Evolutionary conservation across 495 filamentous ascomycete species (phyloP).

Genomic region (Penicillium daleae): DNA sequence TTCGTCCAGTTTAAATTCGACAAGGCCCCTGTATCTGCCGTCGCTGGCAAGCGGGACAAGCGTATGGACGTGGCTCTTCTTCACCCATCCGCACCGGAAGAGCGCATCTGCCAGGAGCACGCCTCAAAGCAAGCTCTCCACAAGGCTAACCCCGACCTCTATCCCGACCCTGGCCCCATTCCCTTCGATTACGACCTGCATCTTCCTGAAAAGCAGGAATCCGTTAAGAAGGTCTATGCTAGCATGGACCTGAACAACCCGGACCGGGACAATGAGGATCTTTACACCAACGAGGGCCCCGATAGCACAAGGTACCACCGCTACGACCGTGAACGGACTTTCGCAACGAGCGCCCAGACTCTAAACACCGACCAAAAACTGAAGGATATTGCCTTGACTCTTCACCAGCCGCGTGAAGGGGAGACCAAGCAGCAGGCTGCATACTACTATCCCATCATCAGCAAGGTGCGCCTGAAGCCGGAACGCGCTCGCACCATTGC

Average conservation of each 20-base stretch:
- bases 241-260: conserved; percentile 74
- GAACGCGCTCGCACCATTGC: conserved; percentile 57
- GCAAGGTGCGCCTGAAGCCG: conserved; percentile 65
- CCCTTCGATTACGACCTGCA: conserved; percentile 83
- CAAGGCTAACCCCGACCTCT: conserved; percentile 61
- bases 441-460: conserved; percentile 88
- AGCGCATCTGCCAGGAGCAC: conserved; percentile 49
- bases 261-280: conserved; percentile 64
- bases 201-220: conserved; percentile 61
- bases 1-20: conserved; percentile 90
- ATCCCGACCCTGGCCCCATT: conserved; percentile 61
- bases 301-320: conserved; percentile 60
- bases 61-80: conserved; percentile 82
- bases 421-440: conserved; percentile 66
- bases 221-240: conserved; percentile 65
- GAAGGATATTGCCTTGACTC: conserved; percentile 61
- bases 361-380: conserved; percentile 59
- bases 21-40: conserved; percentile 71
- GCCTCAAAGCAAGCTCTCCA: conserved; percentile 60
- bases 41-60: conserved; percentile 66
- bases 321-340: conserved; percentile 78
- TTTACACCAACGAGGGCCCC: conserved; percentile 64
- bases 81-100: conserved; percentile 61
- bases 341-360: conserved; percentile 74
- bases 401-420: conserved; percentile 62